A percentile compares a stretch with the other conserved stretches of the same genome.
Evolutionary conservation across 441 rosid genomes (phyloP).

Genomic region (Erodium trifolium): DNA sequence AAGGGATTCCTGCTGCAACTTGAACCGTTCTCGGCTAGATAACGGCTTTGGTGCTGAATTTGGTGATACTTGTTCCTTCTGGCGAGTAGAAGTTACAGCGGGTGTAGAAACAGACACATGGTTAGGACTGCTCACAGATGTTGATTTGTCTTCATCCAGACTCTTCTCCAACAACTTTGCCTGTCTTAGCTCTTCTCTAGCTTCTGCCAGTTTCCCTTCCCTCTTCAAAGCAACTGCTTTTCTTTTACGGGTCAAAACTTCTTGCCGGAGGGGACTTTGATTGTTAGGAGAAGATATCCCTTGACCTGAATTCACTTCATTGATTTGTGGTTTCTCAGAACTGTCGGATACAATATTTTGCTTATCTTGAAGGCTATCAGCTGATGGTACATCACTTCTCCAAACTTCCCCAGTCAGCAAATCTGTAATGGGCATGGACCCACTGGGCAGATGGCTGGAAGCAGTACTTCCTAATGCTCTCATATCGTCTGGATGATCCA

Average conservation of each 20-base stretch:
- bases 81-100: slow-evolving; percentile 28
- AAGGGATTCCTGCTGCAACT: slow-evolving; percentile 83
- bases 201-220: slow-evolving; percentile 72
- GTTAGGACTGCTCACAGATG: slow-evolving; percentile 21
- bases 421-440: slow-evolving; percentile 30
- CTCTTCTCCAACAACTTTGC: slow-evolving; percentile 78
- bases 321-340: slow-evolving; percentile 18
- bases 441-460: slow-evolving; percentile 22
- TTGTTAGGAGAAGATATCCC: slow-evolving; percentile 10
- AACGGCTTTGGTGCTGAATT: slow-evolving; percentile 44
- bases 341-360: slow-evolving; percentile 19
- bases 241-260: slow-evolving; percentile 57
- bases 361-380: slow-evolving; percentile 28
- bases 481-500: slow-evolving; percentile 16
- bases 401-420: slow-evolving; percentile 37
- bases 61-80: slow-evolving; percentile 35
- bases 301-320: slow-evolving; percentile 25
- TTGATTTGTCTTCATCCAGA: slow-evolving; percentile 32
- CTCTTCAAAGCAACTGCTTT: slow-evolving; percentile 69
- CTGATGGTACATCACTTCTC: slow-evolving; percentile 23
- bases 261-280: slow-evolving; percentile 38
- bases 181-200: slow-evolving; percentile 66
- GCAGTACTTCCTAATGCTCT: slow-evolving; percentile 18
- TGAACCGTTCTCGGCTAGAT: slow-evolving; percentile 79
- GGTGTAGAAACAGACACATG: slow-evolving; percentile 21